phyloP scores from a whole-genome alignment of 192 early-diverging fungal species.

The Coemansia sp. region DNA sequence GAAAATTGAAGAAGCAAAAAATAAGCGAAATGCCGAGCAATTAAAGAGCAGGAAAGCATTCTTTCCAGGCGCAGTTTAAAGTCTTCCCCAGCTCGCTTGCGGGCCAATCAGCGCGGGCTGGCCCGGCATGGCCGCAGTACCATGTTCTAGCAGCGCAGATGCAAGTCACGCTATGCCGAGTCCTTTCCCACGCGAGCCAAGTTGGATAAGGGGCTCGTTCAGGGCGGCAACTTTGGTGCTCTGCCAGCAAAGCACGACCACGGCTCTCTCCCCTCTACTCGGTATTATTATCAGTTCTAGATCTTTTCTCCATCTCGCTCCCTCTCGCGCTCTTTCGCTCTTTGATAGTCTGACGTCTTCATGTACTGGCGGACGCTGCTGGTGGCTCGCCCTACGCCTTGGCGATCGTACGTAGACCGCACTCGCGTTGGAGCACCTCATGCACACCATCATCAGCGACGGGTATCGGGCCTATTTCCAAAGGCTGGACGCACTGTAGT shows the following conservation, averaged over 20 bases:
- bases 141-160: too few species aligned
- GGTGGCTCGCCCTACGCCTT: neutral
- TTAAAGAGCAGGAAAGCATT: neutral
- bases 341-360: too few species aligned
- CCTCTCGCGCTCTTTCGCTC: neutral
- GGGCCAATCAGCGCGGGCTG: too few species aligned
- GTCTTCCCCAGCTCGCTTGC: neutral
- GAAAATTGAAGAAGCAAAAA: neutral
- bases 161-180: too few species aligned
- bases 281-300: neutral
- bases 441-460: neutral
- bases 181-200: too few species aligned
- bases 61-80: neutral
- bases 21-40: neutral
- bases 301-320: too few species aligned
- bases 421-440: neutral
- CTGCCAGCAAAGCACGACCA: neutral
- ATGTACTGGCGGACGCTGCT: constrained; percentile 1
- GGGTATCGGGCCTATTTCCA: neutral
- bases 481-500: neutral
- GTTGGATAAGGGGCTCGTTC: constrained; percentile 8
- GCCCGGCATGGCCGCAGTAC: too few species aligned
- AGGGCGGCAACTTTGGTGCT: too few species aligned
- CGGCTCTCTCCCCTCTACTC: neutral
- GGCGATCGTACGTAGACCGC: neutral